These are phyloP conservation scores for Saturnispora halmiae DNA, from an alignment of 805 yeast genomes.

Conservation along the genomic window DNA sequence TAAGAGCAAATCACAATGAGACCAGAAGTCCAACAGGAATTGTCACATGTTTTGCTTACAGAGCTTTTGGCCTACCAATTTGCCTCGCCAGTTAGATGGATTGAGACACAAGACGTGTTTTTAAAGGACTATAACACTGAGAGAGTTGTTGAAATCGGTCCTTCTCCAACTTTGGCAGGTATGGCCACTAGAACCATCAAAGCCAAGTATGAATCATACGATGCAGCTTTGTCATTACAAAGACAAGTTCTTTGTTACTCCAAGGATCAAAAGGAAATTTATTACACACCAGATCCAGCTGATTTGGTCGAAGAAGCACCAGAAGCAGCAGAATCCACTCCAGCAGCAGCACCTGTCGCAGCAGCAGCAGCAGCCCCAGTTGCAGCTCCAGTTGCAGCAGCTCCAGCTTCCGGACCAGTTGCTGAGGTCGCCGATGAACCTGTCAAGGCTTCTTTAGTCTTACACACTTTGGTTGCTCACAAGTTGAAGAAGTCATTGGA, in stretches of 20 bases:
- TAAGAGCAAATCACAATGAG: slow-evolving; percentile 37
- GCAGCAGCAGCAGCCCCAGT: slow-evolving; percentile 53
- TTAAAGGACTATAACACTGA: slow-evolving; percentile 91
- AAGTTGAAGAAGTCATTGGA: slow-evolving; percentile 88
- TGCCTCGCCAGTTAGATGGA: slow-evolving; percentile 98
- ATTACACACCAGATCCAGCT: slow-evolving; percentile 81
- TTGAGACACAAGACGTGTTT: slow-evolving; percentile 97
- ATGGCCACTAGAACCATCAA: slow-evolving; percentile 96
- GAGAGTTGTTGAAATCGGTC: slow-evolving; percentile 97
- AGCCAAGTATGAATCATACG: slow-evolving; percentile 94
- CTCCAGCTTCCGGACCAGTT: slow-evolving; percentile 72
- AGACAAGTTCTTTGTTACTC: slow-evolving; percentile 95
- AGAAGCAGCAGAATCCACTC: slow-evolving; percentile 25
- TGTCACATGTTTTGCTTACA: slow-evolving; percentile 87
- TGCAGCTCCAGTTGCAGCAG: slow-evolving; percentile 49
- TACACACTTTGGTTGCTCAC: slow-evolving; percentile 90
- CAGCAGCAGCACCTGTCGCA: slow-evolving; percentile 36
- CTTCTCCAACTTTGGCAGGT: slow-evolving; percentile 97
- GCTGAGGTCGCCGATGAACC: slow-evolving; percentile 85
- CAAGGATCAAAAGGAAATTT: slow-evolving; percentile 92
- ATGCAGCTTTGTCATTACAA: slow-evolving; percentile 88
- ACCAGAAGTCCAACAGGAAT: slow-evolving; percentile 96
- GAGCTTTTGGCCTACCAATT: slow-evolving; percentile 97
- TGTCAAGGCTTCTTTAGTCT: slow-evolving; percentile 68
- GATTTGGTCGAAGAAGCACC: slow-evolving; percentile 31